Evolutionary conservation across 352 stramenopile genomes (phyloP).

Genomic region (Pythium angustatum): DNA sequence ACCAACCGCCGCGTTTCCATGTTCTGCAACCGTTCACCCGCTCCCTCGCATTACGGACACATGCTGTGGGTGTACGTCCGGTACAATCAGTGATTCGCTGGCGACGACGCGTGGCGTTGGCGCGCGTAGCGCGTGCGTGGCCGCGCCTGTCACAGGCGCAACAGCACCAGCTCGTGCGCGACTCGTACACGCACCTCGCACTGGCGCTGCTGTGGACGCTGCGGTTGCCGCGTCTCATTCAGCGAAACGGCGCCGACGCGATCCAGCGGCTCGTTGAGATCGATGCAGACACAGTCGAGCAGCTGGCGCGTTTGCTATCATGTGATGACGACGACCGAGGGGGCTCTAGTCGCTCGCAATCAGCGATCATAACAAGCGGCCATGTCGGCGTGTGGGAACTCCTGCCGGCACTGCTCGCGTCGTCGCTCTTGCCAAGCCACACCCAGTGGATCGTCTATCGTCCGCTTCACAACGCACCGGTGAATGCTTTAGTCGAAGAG

Average conservation of each 20-base stretch:
- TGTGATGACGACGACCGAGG: neutral
- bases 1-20: conserved; percentile 5
- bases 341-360: neutral
- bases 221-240: conserved; percentile 31
- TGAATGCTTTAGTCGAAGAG: conserved; percentile 41
- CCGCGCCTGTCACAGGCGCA: conserved; percentile 16
- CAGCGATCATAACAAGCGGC: conserved; percentile 46
- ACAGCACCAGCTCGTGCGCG: conserved; percentile 28
- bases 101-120: conserved; percentile 40
- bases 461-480: conserved; percentile 41
- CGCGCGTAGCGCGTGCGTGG: conserved; percentile 36
- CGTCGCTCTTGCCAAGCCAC: conserved; percentile 28
- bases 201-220: conserved; percentile 54
- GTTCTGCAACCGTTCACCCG: neutral
- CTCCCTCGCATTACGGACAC: conserved; percentile 18
- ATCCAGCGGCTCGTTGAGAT: conserved; percentile 28
- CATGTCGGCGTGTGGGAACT: conserved; percentile 62
- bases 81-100: conserved; percentile 55
- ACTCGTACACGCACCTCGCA: conserved; percentile 36
- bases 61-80: no score
- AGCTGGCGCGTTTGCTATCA: conserved; percentile 6
- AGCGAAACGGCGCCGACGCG: conserved; percentile 16
- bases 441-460: conserved; percentile 67
- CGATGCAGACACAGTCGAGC: conserved; percentile 7
- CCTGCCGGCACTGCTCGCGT: conserved; percentile 39